These are phyloP conservation scores for Allium sativum DNA, from an alignment of 106 monocot genomes.

Conservation along the genomic window DNA sequence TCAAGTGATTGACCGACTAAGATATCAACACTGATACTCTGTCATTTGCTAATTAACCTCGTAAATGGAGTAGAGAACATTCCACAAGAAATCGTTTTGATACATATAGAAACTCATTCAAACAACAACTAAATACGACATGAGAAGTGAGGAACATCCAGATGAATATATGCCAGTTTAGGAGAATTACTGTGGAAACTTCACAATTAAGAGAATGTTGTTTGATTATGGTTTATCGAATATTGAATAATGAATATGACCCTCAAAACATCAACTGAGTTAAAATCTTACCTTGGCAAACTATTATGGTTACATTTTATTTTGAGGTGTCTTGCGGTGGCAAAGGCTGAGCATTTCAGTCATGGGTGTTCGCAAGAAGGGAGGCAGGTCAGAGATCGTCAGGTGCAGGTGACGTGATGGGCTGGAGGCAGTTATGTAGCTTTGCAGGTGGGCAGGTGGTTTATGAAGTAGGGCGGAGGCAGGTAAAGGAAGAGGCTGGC, in stretches of 20 bases:
- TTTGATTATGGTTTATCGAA: not conserved
- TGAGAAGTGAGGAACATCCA: not conserved
- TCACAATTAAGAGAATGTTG: not conserved
- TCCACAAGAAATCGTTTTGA: not conserved
- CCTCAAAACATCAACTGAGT: not conserved
- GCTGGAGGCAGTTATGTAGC: too few species aligned
- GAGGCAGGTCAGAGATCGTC: too few species aligned
- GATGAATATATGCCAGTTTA: not conserved
- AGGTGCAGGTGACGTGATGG: too few species aligned
- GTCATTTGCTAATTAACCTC: not conserved
- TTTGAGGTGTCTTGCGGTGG: too few species aligned
- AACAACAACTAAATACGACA: not conserved
- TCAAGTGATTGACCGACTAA: too few species aligned
- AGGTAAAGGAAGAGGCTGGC: too few species aligned
- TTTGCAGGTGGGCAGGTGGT: too few species aligned
- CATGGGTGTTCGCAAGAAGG: too few species aligned
- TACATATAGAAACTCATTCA: not conserved
- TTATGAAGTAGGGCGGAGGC: too few species aligned
- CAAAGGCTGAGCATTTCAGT: too few species aligned
- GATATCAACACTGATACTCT: not conserved
- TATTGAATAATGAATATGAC: not conserved
- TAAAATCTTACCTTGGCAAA: conserved; percentile 65
- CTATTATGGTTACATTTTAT: too few species aligned
- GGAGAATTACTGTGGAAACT: not conserved
- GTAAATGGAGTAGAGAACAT: not conserved